Base-by-base conservation (phyloP, 805 yeast species). In the Metschnikowia aberdeeniae region DNA sequence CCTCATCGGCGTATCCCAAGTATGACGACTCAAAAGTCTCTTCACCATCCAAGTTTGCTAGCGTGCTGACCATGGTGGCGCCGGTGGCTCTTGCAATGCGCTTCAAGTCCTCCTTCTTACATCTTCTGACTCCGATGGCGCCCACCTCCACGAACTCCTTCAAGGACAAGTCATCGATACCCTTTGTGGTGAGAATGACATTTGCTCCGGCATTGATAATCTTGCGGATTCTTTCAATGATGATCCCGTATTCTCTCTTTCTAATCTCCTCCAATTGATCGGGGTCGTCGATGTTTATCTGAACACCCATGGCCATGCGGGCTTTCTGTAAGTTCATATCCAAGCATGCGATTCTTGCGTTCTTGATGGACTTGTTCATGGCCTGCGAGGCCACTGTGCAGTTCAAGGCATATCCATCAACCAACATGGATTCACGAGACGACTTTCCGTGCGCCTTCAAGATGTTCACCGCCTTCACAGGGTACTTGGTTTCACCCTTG, bases 71-170 rank as follows among this genome's bases (percentile, higher is more conserved):
- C 59, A 93, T 72, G 4, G 96, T 87, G 33, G 97, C 99, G 48
- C 99, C 99, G 1, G 98, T 89, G 36, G 99, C 98, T 61, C 96
- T 80, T 6, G 99, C 98, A 56, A 93, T 92, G 73, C 99, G 83
- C 64, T 96, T 81, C 58, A 93, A 76, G 67, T 93, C 99, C 68
- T 93, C 99, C 63, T 89, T 89, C 68, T 89, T 89, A 75, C 97
- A 89, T 57, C 99, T 81, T 73, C 99, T 85, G 39, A 93, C 97
- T 19, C 93, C 97, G 89, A 89, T 87, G 37, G 88, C 89, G 31
- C 89, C 88, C 36, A 87, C 84, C 67, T 89, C 97, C 41, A 89
- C 90, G 66, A 89, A 89, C 63, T 85, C 89, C 69, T 89, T 89
- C 60, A 89, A 73, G 62, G 96, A 88, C 66, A 89, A 76, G 63